Percentiles rank a stretch among this genome's conserved stretches.
phyloP scores from a whole-genome alignment of 2,329 filamentous ascomycete genomes.

The Apiospora arundinis region DNA sequence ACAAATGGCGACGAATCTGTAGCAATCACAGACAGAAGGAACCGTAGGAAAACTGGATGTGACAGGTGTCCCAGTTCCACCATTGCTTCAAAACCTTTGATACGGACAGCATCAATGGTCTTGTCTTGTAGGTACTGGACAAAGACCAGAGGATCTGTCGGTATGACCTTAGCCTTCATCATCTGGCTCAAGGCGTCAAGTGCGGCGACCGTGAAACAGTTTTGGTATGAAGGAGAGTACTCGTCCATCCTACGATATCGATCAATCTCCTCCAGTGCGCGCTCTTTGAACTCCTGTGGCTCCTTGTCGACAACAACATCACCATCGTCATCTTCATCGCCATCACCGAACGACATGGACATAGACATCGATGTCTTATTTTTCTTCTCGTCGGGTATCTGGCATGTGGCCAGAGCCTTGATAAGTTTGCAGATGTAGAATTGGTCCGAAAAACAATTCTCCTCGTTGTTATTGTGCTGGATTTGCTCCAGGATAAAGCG shows the following conservation, averaged over 20 bases:
- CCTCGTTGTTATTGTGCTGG: constrained; percentile 92
- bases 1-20: constrained; percentile 70
- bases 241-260: constrained; percentile 72
- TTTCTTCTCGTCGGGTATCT: constrained; percentile 55
- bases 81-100: constrained; percentile 70
- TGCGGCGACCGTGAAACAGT: constrained; percentile 68
- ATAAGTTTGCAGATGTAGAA: constrained; percentile 87
- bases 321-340: constrained; percentile 51
- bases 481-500: constrained; percentile 88
- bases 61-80: constrained; percentile 68
- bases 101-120: constrained; percentile 66
- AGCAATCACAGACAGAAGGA: constrained; percentile 64
- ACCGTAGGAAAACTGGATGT: constrained; percentile 59
- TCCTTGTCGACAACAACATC: constrained; percentile 47
- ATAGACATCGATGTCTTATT: constrained; percentile 44
- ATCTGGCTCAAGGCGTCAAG: constrained; percentile 66
- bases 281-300: constrained; percentile 56
- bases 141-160: constrained; percentile 60
- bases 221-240: constrained; percentile 72
- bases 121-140: constrained; percentile 70
- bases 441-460: constrained; percentile 87
- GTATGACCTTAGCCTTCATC: constrained; percentile 70
- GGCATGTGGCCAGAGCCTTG: constrained; percentile 62
- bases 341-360: constrained; percentile 51
- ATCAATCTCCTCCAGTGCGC: constrained; percentile 68